These are phyloP conservation scores for Aspergillus funiculosus DNA, from an alignment of 495 filamentous ascomycete genomes.

Conservation along the genomic window DNA sequence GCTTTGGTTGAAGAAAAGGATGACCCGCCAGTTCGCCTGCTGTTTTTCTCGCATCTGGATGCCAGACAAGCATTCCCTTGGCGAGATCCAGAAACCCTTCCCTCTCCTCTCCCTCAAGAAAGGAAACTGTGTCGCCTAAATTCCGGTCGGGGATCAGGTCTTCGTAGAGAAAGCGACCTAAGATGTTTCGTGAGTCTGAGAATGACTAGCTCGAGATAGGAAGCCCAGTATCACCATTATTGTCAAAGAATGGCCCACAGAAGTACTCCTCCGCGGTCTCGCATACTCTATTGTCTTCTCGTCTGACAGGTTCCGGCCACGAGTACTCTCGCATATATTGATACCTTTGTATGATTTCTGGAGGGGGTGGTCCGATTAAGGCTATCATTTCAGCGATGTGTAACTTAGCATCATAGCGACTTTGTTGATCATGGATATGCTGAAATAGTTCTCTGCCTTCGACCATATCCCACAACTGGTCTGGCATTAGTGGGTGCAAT, in stretches of 20 bases:
- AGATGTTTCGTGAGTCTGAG: slow-evolving; percentile 27
- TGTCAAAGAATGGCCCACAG: slow-evolving; percentile 36
- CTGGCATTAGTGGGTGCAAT: slow-evolving; percentile 23
- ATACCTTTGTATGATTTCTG: slow-evolving; percentile 38
- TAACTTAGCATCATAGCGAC: slow-evolving; percentile 31
- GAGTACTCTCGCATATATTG: slow-evolving; percentile 33
- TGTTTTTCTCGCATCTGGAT: slow-evolving; percentile 30
- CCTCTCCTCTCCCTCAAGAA: slow-evolving; percentile 35
- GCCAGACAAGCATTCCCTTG: slow-evolving; percentile 38
- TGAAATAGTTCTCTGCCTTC: slow-evolving; percentile 44
- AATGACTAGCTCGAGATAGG: slow-evolving; percentile 23
- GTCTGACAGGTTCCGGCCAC: slow-evolving; percentile 30
- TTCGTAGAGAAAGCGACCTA: slow-evolving; percentile 33
- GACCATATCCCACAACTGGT: slow-evolving; percentile 47
- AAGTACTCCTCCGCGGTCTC: slow-evolving; percentile 33
- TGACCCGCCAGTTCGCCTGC: slow-evolving; percentile 33
- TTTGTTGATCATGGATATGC: slow-evolving; percentile 29
- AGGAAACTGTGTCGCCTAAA: slow-evolving; percentile 27
- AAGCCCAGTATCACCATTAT: slow-evolving; percentile 27
- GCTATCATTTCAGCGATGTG: slow-evolving; percentile 45
- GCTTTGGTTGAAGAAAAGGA: slow-evolving; percentile 35
- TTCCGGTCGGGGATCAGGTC: slow-evolving; percentile 31
- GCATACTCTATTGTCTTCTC: slow-evolving; percentile 34
- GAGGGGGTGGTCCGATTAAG: slow-evolving; percentile 42
- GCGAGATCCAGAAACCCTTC: slow-evolving; percentile 39